Evolutionary conservation across 768 basidiomycete genomes (phyloP).

Genomic region (Gelatoporia subvermispora): DNA sequence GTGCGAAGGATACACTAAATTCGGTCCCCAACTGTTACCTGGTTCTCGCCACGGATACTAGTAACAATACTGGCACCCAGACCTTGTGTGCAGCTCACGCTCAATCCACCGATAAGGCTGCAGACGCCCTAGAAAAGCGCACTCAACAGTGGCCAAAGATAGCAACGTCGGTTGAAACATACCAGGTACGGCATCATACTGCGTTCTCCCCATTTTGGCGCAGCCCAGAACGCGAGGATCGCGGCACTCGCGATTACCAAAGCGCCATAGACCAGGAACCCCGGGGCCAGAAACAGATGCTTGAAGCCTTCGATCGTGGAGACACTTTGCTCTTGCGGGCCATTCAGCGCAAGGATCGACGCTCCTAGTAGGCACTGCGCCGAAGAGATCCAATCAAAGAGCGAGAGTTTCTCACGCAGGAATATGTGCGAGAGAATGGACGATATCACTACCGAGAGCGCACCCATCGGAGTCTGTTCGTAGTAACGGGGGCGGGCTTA

Average conservation of each 20-base stretch:
- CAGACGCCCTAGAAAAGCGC: slow-evolving; percentile 69
- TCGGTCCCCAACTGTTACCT: slow-evolving; percentile 37
- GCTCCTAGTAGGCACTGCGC: slow-evolving; percentile 82
- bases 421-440: slow-evolving; percentile 87
- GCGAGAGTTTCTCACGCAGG: slow-evolving; percentile 82
- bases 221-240: slow-evolving; percentile 71
- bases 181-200: slow-evolving; percentile 79
- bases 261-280: slow-evolving; percentile 67
- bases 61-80: slow-evolving; percentile 85
- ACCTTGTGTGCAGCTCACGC: slow-evolving; percentile 88
- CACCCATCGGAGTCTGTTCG: slow-evolving; percentile 80
- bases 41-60: slow-evolving; percentile 64
- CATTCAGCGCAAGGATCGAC: slow-evolving; percentile 83
- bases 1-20: not conserved
- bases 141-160: not conserved
- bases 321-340: slow-evolving; percentile 63
- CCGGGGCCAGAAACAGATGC: slow-evolving; percentile 69
- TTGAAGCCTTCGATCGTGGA: slow-evolving; percentile 66
- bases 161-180: not conserved
- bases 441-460: slow-evolving; percentile 89
- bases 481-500: no score
- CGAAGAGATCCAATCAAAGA: slow-evolving; percentile 95
- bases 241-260: slow-evolving; percentile 56
- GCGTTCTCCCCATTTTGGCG: slow-evolving; percentile 80
- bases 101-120: slow-evolving; percentile 90